These are phyloP conservation scores for Zymoseptoria brevis DNA, from an alignment of 2,329 filamentous ascomycete genomes.

Conservation along the genomic window DNA sequence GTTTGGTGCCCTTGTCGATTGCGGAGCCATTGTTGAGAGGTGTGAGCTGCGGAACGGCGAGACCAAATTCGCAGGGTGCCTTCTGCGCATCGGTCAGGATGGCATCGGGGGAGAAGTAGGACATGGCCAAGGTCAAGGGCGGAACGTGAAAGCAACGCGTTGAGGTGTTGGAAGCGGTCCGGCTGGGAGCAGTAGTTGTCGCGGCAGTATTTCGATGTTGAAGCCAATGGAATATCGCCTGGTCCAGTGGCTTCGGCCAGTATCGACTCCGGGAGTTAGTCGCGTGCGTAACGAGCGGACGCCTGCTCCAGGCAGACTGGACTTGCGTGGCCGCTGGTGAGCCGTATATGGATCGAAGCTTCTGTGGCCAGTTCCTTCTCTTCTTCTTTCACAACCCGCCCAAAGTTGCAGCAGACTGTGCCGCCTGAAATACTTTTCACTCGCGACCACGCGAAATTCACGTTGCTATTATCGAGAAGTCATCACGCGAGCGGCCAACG, in stretches of 20 bases:
- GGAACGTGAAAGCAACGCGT: conserved; percentile 12
- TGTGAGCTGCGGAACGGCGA: conserved; percentile 78
- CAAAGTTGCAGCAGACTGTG: neutral
- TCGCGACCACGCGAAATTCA: neutral
- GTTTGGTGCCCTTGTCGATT: conserved; percentile 70
- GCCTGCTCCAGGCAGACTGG: neutral
- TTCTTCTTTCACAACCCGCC: neutral
- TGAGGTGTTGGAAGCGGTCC: neutral
- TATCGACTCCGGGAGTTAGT: neutral
- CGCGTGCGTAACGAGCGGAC: neutral
- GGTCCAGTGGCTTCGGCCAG: neutral
- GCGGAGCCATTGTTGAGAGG: conserved; percentile 67
- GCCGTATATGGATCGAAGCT: neutral
- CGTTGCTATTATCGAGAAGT: neutral
- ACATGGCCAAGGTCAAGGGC: conserved; percentile 41
- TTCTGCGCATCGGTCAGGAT: conserved; percentile 89
- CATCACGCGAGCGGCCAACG: neutral
- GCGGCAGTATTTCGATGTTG: neutral
- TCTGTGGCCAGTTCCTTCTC: neutral
- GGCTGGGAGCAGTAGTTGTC: neutral
- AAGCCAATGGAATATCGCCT: neutral
- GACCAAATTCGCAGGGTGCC: conserved; percentile 89
- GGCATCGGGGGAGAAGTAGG: conserved; percentile 74
- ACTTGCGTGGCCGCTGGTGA: neutral
- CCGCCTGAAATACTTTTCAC: neutral